These are phyloP conservation scores for Grosmannia clavigera DNA, from an alignment of 2,329 filamentous ascomycete genomes.

Conservation along the genomic window DNA sequence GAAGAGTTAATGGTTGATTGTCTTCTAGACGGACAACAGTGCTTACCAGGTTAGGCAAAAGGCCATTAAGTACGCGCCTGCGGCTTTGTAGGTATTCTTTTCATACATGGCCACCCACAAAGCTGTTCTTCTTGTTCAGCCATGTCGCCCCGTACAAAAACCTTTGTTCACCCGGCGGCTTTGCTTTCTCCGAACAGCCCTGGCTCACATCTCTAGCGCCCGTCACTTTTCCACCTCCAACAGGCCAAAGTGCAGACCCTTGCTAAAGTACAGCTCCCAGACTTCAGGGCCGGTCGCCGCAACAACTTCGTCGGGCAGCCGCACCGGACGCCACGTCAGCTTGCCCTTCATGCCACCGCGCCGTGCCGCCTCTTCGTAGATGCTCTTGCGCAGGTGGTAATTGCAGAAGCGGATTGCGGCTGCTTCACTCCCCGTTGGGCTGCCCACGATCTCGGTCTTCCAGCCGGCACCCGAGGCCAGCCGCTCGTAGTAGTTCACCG, in stretches of 20 bases:
- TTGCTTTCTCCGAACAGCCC: neutral
- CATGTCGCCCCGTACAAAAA: no score
- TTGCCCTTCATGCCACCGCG: slow-evolving; percentile 16
- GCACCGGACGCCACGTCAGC: slow-evolving; percentile 15
- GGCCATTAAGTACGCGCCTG: no score
- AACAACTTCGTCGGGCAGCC: slow-evolving; percentile 12
- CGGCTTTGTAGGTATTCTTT: no score
- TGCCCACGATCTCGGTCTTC: slow-evolving; percentile 6
- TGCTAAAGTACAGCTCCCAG: slow-evolving; percentile 3
- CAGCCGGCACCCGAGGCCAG: slow-evolving; percentile 7
- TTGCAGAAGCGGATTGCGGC: slow-evolving; percentile 13
- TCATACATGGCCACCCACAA: no score
- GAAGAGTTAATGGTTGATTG: no score
- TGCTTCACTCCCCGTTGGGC: neutral
- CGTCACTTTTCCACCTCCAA: slow-evolving; percentile 6
- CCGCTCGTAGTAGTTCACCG: slow-evolving; percentile 5
- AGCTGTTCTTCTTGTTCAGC: no score
- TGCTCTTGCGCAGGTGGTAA: slow-evolving; percentile 17
- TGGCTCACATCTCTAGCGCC: no score
- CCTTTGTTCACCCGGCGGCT: no score
- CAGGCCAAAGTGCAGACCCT: slow-evolving; percentile 4
- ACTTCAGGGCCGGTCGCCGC: slow-evolving; percentile 1
- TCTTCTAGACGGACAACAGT: neutral
- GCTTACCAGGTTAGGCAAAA: neutral
- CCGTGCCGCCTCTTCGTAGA: slow-evolving; percentile 18